Base-by-base conservation (phyloP, 805 yeast genomes). In the Hyphopichia homilentoma region DNA sequence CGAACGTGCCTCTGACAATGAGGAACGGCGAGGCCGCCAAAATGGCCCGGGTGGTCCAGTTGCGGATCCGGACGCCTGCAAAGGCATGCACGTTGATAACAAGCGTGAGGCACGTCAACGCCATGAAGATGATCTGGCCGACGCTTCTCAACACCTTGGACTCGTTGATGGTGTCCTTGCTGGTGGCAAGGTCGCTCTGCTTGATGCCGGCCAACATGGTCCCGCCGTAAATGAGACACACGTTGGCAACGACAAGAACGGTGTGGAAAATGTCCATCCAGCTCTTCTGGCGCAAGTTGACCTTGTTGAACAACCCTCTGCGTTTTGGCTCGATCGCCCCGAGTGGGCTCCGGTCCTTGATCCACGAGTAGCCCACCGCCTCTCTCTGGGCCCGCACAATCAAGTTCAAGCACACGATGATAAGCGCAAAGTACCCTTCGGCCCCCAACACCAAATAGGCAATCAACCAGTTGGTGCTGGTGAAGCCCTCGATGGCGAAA, bases 371-470 rank as follows among this genome's bases (percentile, higher is more conserved):
- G 1, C 67, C 67, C 17, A 18, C 39, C 1, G 9, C 31, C 0
- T 43, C 30, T 3, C 20, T 29, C 30, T 59, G 66, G 16, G 60
- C 59, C 17, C 45, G 45, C 27, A 49, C 46, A 4, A 59, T 34
- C 23, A 50, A 45, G 18, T 54, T 48, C 22, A 61, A 57, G 2
- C 55, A 26, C 5, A 55, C 38, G 26, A 59, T 42, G 15, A 63
- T 57, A 31, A 63, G 50, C 5, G 49, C 41, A 42, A 63, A 61
- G 29, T 63, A 61, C 4, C 70, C 68, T 38, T 63, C 67, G n/a
- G 67, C 67, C 5, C 57, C 48, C 21, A 63, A 50, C 5, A 63
- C 61, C 35, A 63, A 45, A 40, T 61, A 63, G 1, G 65, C 68
- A 31, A 61, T 47, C 14, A 63, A 45, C 65, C 65, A 63, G 27